Evolutionary conservation across 768 basidiomycete genomes (phyloP), one percentile per base, ranked within the genome.

Genomic region (Mycena albidolilacea): DNA sequence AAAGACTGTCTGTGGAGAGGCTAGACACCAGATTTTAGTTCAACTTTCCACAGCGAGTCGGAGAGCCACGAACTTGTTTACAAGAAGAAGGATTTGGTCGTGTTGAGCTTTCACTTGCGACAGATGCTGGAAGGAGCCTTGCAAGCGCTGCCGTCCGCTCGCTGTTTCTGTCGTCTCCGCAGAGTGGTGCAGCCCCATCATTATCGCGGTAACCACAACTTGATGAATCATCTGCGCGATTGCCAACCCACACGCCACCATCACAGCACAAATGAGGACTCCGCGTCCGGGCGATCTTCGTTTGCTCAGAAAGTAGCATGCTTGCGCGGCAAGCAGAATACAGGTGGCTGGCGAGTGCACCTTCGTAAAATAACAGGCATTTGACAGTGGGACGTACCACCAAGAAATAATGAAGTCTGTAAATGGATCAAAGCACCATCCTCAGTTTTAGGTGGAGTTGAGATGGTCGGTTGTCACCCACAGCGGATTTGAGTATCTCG

Each of bases 401-500:
- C 55, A 23, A 69, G 41, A 21, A 62, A 69, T 5, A 63, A 52
- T 7, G 68, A 54, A 15, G 21, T 57, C 67, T 69, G 38, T 17
- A 1, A 17, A 17, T 41, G 10, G 0, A 7, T 3, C 8, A 8
- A 19, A 11, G 9, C 19, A 17, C 44, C 14, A 5, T 54, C 23
- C 3, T 21, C 12, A 54, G 43, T 2, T 19, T 12, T 10, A 35
- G 48, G 10, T 50, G 48, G 15, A 21, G 19, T 9, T 30, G 23
- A 23, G 11, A 54, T 54, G 10, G n/a, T 23, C 21, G 15, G 5
- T n/a, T 17, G 0, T 7, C n/a, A 35, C 66, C 10, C 59, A 67
- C 66, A 43, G 57, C 66, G 21, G 66, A 67, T 58, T 67, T 7
- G 8, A 58, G 58, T 46, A 55, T 54, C 64, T 65, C 52, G 9